Evolutionary conservation across 1,284 basidiomycete species (phyloP).

Genomic region (Bjerkandera adusta): DNA sequence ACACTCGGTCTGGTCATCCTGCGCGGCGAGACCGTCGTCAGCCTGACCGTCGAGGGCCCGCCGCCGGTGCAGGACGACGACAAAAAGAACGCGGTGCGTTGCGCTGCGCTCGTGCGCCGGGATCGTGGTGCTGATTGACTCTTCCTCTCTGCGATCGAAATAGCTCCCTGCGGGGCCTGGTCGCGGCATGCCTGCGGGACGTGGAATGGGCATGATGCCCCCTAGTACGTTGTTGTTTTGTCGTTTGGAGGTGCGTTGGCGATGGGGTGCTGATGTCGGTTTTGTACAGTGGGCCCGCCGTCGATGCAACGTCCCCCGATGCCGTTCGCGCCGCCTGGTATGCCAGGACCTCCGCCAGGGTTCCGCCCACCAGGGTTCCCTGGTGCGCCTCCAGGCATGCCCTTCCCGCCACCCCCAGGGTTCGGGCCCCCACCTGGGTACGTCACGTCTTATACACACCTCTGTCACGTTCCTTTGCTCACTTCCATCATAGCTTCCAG

Average conservation of each 20-base stretch:
- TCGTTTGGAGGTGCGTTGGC: slow-evolving; percentile 3
- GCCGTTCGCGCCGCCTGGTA: slow-evolving; percentile 84
- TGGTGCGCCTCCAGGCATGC: slow-evolving; percentile 42
- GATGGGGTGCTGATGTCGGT: slow-evolving; percentile 9
- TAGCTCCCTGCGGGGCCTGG: slow-evolving; percentile 92
- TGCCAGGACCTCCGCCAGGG: slow-evolving; percentile 73
- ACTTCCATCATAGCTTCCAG: slow-evolving; percentile 47
- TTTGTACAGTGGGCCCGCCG: slow-evolving; percentile 56
- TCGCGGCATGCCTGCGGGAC: slow-evolving; percentile 91
- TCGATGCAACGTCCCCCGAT: slow-evolving; percentile 80
- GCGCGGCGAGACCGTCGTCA: slow-evolving; percentile 95
- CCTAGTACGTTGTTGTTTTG: slow-evolving; percentile 58
- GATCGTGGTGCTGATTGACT: slow-evolving; percentile 1
- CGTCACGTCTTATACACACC: slow-evolving; percentile 26
- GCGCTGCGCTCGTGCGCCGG: slow-evolving; percentile 21
- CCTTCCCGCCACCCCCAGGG: slow-evolving; percentile 70
- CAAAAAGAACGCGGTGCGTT: slow-evolving; percentile 70
- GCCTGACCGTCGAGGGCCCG: slow-evolving; percentile 92
- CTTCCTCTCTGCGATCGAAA: slow-evolving; percentile 17
- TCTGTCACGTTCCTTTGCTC: slow-evolving; percentile 4
- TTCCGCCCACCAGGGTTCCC: slow-evolving; percentile 84
- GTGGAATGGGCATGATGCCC: slow-evolving; percentile 96
- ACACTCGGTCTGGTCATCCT: slow-evolving; percentile 94
- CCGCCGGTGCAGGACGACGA: slow-evolving; percentile 90
- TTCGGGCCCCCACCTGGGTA: slow-evolving; percentile 87